phyloP scores from a whole-genome alignment of 2,329 filamentous ascomycete genomes.

The Didymella sp. region DNA sequence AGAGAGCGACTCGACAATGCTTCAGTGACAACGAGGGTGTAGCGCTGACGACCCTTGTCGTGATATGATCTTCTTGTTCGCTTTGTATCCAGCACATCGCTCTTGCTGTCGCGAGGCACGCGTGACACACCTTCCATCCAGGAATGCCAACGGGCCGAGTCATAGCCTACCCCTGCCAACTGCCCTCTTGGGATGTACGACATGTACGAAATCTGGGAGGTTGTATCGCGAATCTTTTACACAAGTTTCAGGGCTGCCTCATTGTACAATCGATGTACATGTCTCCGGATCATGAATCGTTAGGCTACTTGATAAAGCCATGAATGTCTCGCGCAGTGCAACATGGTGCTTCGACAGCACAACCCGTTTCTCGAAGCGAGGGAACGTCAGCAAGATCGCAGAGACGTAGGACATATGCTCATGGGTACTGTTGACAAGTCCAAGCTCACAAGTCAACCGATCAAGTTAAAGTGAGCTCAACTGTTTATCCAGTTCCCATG shows the following conservation, averaged over 20 bases:
- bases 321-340: background rate
- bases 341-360: too few relatives aligned
- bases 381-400: too few relatives aligned
- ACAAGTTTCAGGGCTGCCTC: background rate
- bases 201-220: conserved; percentile 5
- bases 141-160: conserved; percentile 2
- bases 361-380: too few relatives aligned
- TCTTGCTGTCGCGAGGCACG: background rate
- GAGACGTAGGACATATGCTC: too few relatives aligned
- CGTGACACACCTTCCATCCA: background rate
- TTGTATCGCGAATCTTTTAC: background rate
- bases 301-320: too few relatives aligned
- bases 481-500: too few relatives aligned
- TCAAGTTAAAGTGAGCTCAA: too few relatives aligned
- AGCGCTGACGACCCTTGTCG: too few relatives aligned
- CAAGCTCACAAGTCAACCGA: too few relatives aligned
- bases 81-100: background rate
- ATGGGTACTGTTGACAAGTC: too few relatives aligned
- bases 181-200: conserved; percentile 12
- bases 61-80: background rate
- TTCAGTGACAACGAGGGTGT: too few relatives aligned
- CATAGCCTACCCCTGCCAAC: background rate
- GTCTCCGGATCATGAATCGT: background rate
- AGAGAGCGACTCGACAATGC: background rate
- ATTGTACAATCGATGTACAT: background rate